Conservation (phyloP, 306 rosid species). For the Echinosophora koreensis region DNA sequence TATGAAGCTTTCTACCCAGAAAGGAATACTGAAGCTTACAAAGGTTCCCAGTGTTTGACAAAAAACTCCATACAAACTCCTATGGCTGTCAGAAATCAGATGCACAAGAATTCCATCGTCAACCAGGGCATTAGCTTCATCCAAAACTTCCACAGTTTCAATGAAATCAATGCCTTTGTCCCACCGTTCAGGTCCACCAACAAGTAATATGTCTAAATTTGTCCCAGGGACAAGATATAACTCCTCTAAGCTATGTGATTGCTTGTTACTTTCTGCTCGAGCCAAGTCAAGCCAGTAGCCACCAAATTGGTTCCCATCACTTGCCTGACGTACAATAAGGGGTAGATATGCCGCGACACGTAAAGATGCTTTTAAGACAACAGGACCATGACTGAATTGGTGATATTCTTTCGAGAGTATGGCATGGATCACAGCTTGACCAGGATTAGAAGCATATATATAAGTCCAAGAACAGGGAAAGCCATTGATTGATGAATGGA, state of each 20-base stretch:
- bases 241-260: conserved; percentile 59
- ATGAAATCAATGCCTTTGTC: conserved; percentile 59
- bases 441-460: conserved; percentile 80
- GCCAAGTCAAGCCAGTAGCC: conserved; percentile 84
- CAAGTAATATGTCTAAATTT: conserved; percentile 66
- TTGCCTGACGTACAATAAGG: conserved; percentile 67
- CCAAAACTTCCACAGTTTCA: conserved; percentile 59
- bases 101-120: conserved; percentile 67
- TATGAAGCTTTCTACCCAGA: conserved; percentile 40
- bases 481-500: conserved; percentile 55
- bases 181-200: conserved; percentile 93
- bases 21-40: conserved; percentile 62
- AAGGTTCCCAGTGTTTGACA: conserved; percentile 75
- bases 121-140: conserved; percentile 54
- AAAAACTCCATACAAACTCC: conserved; percentile 70
- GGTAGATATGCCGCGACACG: conserved; percentile 80
- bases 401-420: conserved; percentile 70
- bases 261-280: conserved; percentile 63
- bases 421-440: conserved; percentile 81
- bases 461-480: conserved; percentile 81
- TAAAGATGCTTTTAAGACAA: conserved; percentile 76
- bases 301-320: conserved; percentile 90
- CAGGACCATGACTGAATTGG: conserved; percentile 62
- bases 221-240: conserved; percentile 88
- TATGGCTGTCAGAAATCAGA: conserved; percentile 58